Base-by-base conservation (phyloP, 78 protist species). In the Goniomonas avonlea region DNA sequence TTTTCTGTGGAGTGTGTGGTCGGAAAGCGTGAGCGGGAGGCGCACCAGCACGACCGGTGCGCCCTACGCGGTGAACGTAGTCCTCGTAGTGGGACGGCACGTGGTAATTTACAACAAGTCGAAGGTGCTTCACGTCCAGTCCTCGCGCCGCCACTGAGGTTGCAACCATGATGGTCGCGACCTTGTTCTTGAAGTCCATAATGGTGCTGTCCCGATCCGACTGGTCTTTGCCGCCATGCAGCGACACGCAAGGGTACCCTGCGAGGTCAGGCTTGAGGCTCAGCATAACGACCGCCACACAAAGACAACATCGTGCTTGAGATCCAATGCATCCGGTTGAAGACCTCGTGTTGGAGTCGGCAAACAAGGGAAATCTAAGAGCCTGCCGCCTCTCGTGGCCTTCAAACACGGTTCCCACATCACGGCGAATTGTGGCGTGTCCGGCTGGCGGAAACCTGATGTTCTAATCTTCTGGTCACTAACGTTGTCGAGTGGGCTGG, bases 121-220 rank as follows among this genome's bases (percentile, higher is more conserved):
- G 58, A 27, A 96, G 85, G 5, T 53, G 83, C 40, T 73, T 77
- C 60, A 98, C 94, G 82, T 98, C 99, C 41, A 98, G 90, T 13
- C 99, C 99, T n/a, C 99, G 84, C 11, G 97, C 94, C 7, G 98
- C 98, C 34, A 98, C 82, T 9, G 91, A 79, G 15, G 99, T 96
- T 21, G 98, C 97, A 4, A 98, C 76, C 39, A 98, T 40, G 31
- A 68, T 13, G 40, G 18, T n/a, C 18, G 35, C 34, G 41, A 39
- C 86, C 60, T 90, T 86, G 9, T 23, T 37, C 70, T 87, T 89
- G 83, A 96, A 96, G 35, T 89, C 96, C 0, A 55, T 27, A 20
- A 98, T 59, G 29, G 92, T 81, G 4, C 40, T 39, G 43, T 88
- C 98, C 2, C 99, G 94, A 73, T 95, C 99, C 8, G 31, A 60